These are phyloP conservation scores for Coniochaeta hoffmannii DNA, from an alignment of 2,329 filamentous ascomycete species.

Conservation along the genomic window DNA sequence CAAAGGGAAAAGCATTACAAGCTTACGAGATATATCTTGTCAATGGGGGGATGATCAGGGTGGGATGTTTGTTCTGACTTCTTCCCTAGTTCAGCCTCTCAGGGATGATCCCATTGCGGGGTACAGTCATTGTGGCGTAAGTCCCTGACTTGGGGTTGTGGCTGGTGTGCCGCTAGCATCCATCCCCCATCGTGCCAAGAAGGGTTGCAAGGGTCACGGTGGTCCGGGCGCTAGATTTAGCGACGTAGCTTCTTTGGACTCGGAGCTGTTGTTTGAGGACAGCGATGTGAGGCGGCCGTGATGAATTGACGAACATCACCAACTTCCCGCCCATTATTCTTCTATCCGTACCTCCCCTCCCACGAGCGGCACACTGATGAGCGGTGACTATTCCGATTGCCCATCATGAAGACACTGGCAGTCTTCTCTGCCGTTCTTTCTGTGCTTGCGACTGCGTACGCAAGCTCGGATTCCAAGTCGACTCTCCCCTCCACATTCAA, in stretches of 20 bases:
- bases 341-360: slow-evolving; percentile 5
- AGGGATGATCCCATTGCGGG: background rate
- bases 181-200: no score
- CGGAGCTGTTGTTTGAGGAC: slow-evolving; percentile 18
- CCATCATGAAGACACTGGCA: slow-evolving; percentile 39
- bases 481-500: slow-evolving; percentile 62
- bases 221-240: slow-evolving; percentile 14
- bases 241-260: slow-evolving; percentile 27
- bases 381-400: slow-evolving; percentile 12
- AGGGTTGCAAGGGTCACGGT: slow-evolving; percentile 17
- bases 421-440: slow-evolving; percentile 52
- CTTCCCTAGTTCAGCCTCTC: background rate
- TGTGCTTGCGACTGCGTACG: slow-evolving; percentile 39
- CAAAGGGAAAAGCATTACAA: no score
- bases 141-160: background rate
- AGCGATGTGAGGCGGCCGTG: slow-evolving; percentile 16
- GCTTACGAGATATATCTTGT: background rate
- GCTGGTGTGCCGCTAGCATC: background rate
- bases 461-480: slow-evolving; percentile 25
- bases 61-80: no score
- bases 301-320: slow-evolving; percentile 11
- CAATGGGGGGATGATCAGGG: background rate
- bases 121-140: background rate
- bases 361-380: slow-evolving; percentile 18
- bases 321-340: background rate